Evolutionary conservation across 2,329 filamentous ascomycete species (phyloP).

Genomic region (Calonectria crousiana): DNA sequence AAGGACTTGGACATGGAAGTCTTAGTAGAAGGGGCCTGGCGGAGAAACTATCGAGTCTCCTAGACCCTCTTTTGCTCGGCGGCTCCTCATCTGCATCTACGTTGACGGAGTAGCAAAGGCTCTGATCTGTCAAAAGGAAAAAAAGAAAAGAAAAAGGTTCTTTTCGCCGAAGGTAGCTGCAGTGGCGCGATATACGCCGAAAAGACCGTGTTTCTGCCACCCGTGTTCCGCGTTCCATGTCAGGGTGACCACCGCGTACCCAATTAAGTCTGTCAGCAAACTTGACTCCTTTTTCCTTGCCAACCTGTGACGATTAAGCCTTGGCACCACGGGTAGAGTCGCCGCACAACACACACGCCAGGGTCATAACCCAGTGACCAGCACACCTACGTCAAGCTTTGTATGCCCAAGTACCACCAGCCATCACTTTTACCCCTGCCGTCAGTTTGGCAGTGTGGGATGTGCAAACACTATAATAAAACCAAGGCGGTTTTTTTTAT

Average conservation of each 20-base stretch:
- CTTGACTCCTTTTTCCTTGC: conserved; percentile 24
- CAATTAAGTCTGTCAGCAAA: conserved; percentile 6
- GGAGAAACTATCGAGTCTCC: not conserved
- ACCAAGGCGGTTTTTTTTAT: conserved; percentile 20
- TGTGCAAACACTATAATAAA: conserved; percentile 41
- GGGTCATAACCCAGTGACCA: conserved; percentile 22
- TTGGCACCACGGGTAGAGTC: conserved; percentile 28
- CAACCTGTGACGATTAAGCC: conserved; percentile 25
- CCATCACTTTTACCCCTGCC: conserved; percentile 23
- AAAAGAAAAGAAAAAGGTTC: not conserved
- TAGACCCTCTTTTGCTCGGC: not conserved
- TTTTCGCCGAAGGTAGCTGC: not conserved
- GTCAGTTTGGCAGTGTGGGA: conserved; percentile 19
- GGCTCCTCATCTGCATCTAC: conserved; percentile 1
- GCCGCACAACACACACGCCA: conserved; percentile 17
- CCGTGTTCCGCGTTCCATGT: conserved; percentile 9
- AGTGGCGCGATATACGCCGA: conserved; percentile 10
- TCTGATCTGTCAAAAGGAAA: not conserved
- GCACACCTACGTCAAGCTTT: conserved; percentile 34
- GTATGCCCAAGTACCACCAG: conserved; percentile 34
- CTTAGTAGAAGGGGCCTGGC: not conserved
- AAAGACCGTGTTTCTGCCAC: not conserved
- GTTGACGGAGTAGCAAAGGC: not conserved
- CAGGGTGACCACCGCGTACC: not conserved
- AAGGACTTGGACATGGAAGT: not conserved